Evolutionary conservation across 768 basidiomycete species (phyloP), one percentile per base, ranked within the genome.

Genomic region (Trametes cingulata): DNA sequence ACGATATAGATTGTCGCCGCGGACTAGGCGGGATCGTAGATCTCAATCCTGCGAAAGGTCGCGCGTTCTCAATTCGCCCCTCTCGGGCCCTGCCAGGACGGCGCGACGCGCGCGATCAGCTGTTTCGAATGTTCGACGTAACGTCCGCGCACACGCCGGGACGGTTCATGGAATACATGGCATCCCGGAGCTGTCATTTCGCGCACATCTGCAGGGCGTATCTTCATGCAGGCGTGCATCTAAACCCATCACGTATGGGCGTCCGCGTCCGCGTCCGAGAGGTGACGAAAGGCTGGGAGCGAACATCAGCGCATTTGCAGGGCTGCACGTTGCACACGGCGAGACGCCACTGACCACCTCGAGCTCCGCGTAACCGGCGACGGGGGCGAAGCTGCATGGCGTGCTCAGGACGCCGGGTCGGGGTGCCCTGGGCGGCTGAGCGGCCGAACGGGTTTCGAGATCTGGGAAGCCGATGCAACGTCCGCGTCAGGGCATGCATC

Each of bases 391-490:
- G 27, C 19, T 27, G 20, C 42, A 59, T 52, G 20, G 50, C 42
- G 46, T 33, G 22, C 29, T 29, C 47, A 37, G 42, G n/a, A 55
- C 53, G 52, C 59, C 48, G 45, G 33, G 45, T 56, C 52, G 48
- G 46, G 20, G 20, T 56, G 48, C 60, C 60, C 60, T 55, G 53
- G 42, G 60, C 49, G 54, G 53, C 33, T 55, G 19, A 19, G 25
- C 47, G 39, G 20, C 35, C 41, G 53, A 45, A 25, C 22, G 43
- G 25, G 43, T 45, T 25, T 41, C 46, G 42, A 51, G 49, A 61
- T 56, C 48, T 36, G 49, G 39, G 46, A 55, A 42, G 46, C 42
- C 60, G 53, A 61, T 50, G 53, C 33, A 43, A n/a, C 27, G 59
- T 50, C 33, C 29, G 33, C 33, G 19, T 7, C 60, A 42, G 48